Evolutionary conservation across 257 asterid genomes (phyloP).

Genomic region (Solanum chmielewskii): DNA sequence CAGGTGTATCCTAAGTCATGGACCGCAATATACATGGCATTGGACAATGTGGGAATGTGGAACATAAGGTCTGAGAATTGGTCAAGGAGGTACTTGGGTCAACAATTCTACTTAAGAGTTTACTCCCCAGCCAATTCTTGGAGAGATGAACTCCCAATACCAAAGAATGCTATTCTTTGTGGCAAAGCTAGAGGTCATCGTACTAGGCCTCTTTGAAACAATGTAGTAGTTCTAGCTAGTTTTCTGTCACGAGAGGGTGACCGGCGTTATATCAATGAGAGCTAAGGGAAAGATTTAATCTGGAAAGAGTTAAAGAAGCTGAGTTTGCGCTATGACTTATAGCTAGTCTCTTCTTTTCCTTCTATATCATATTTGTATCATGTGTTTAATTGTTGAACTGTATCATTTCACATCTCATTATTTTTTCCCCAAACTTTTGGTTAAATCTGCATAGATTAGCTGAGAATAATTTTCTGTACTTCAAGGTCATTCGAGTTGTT

Average conservation of each 20-base stretch:
- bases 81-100: constrained; percentile 92
- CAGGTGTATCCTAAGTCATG: constrained; percentile 87
- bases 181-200: constrained; percentile 74
- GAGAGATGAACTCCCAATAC: constrained; percentile 87
- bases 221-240: background rate
- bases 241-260: constrained; percentile 77
- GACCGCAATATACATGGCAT: constrained; percentile 70
- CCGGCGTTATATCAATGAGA: background rate
- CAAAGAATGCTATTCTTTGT: constrained; percentile 70
- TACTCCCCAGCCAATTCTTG: constrained; percentile 43
- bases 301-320: constrained; percentile 13
- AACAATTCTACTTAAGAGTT: constrained; percentile 77
- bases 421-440: background rate
- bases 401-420: background rate
- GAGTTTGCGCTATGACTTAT: constrained; percentile 29
- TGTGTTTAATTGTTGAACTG: background rate
- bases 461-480: background rate
- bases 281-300: background rate
- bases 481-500: background rate
- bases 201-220: constrained; percentile 56
- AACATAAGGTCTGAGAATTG: constrained; percentile 82
- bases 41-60: constrained; percentile 99
- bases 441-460: background rate
- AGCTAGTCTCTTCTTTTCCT: background rate
- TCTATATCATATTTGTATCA: background rate